Evolutionary conservation across 305 asterid species (phyloP).

Genomic region (Euphrasia arctica): DNA sequence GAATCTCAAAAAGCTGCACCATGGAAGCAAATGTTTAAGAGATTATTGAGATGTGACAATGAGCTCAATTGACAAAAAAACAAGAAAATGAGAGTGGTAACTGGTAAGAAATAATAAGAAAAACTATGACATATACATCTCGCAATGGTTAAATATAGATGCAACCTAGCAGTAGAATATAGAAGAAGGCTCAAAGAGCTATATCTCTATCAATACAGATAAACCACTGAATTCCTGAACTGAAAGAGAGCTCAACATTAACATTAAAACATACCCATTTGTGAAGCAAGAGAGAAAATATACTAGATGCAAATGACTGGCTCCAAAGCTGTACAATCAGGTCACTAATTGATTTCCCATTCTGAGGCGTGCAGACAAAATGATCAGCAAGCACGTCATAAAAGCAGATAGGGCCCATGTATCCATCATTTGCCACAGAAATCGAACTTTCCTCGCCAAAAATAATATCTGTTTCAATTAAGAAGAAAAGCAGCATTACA

Average conservation of each 20-base stretch:
- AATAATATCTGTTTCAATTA: conserved; percentile 54
- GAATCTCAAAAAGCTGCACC: conserved; percentile 40
- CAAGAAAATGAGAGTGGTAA: conserved; percentile 5
- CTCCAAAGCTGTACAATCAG: conserved; percentile 92
- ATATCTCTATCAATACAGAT: conserved; percentile 15
- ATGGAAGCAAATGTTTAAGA: conserved; percentile 17
- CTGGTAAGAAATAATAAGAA: conserved; percentile 7
- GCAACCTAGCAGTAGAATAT: conserved; percentile 9
- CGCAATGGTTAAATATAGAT: conserved; percentile 1
- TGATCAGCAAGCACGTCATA: conserved; percentile 74
- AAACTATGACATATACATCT: conserved; percentile 1
- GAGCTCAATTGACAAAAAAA: conserved; percentile 16
- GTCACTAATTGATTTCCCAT: conserved; percentile 74
- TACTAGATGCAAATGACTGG: conserved; percentile 87
- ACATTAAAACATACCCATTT: conserved; percentile 67
- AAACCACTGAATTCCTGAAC: conserved; percentile 5
- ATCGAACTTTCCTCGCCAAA: conserved; percentile 55
- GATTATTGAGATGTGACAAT: not conserved
- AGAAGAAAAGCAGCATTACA: conserved; percentile 25
- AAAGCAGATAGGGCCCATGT: conserved; percentile 69
- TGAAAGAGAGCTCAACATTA: conserved; percentile 15
- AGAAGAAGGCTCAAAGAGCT: conserved; percentile 14
- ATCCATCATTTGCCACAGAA: conserved; percentile 39
- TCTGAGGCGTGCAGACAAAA: conserved; percentile 54
- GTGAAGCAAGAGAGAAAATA: conserved; percentile 81